These are phyloP conservation scores for Rhizopogon roseolus DNA, from an alignment of 768 basidiomycete genomes.

Conservation along the genomic window DNA sequence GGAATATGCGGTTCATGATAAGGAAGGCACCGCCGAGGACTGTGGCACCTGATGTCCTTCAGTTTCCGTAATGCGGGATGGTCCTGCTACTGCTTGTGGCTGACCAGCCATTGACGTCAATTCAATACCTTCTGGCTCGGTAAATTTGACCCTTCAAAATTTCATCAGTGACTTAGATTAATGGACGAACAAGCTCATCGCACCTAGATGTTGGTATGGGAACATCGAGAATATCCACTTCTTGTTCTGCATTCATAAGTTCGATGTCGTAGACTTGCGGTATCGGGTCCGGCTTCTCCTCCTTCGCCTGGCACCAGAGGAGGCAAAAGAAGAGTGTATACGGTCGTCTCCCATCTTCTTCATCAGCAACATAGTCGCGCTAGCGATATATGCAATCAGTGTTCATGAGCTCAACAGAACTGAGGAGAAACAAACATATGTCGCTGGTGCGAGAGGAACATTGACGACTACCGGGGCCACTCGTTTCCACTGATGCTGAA, in stretches of 20 bases:
- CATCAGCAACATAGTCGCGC: not conserved
- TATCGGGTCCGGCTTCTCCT: not conserved
- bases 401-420: not conserved
- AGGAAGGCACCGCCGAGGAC: constrained; percentile 65
- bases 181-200: too few relatives aligned
- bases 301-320: not conserved
- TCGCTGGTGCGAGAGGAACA: not conserved
- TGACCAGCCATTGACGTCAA: too few relatives aligned
- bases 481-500: not conserved
- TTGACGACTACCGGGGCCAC: not conserved
- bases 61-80: too few relatives aligned
- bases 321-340: not conserved
- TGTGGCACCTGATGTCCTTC: too few relatives aligned
- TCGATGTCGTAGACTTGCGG: not conserved
- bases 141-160: too few relatives aligned
- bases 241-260: too few relatives aligned
- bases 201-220: too few relatives aligned
- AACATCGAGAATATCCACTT: too few relatives aligned
- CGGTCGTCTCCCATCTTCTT: not conserved
- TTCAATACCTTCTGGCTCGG: too few relatives aligned
- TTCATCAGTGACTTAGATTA: too few relatives aligned
- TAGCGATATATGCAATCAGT: not conserved
- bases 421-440: not conserved
- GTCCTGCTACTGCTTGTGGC: too few relatives aligned
- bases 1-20: constrained; percentile 60